A percentile compares a stretch with the other conserved stretches of the same genome.
phyloP scores from a whole-genome alignment of 2,329 filamentous ascomycete genomes.

The Fusarium poae region DNA sequence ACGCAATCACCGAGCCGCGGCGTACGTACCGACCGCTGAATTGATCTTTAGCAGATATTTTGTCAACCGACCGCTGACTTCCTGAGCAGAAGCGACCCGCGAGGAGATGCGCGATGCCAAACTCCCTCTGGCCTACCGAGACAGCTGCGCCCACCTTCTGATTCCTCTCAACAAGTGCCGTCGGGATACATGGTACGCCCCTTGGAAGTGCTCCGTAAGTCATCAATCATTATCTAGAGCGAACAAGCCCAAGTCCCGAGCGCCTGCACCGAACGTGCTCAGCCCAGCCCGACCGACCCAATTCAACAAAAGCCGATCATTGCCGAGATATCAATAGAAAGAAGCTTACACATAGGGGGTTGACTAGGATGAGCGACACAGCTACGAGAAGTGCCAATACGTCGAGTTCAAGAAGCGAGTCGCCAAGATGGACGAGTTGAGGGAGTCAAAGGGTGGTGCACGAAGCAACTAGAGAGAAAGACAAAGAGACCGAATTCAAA shows the following conservation, averaged over 20 bases:
- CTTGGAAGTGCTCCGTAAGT: conserved; percentile 97
- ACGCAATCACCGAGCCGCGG: conserved; percentile 55
- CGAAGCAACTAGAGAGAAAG: conserved; percentile 78
- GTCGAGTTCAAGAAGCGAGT: conserved; percentile 98
- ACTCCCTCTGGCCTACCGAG: conserved; percentile 90
- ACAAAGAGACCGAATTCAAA: conserved; percentile 35
- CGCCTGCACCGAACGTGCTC: conserved; percentile 22
- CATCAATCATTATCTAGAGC: conserved; percentile 15
- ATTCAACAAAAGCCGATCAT: conserved; percentile 20
- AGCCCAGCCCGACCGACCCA: conserved; percentile 9
- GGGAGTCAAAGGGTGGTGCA: conserved; percentile 84
- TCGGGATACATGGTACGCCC: conserved; percentile 89
- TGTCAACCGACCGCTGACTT: conserved; percentile 41
- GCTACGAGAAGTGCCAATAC: conserved; percentile 99
- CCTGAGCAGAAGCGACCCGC: conserved; percentile 76
- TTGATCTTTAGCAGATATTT: conserved; percentile 19
- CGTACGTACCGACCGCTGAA: conserved; percentile 51
- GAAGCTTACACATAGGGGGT: conserved; percentile 42
- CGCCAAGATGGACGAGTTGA: conserved; percentile 97
- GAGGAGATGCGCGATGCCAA: conserved; percentile 94
- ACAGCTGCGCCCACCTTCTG: conserved; percentile 93
- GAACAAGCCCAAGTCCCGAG: conserved; percentile 9
- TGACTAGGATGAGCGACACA: conserved; percentile 89
- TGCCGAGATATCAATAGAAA: conserved; percentile 26
- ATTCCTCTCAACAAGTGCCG: conserved; percentile 98